Evolutionary conservation across 768 basidiomycete genomes (phyloP), one percentile per base, ranked within the genome.

Genomic region (Trametes punicea): DNA sequence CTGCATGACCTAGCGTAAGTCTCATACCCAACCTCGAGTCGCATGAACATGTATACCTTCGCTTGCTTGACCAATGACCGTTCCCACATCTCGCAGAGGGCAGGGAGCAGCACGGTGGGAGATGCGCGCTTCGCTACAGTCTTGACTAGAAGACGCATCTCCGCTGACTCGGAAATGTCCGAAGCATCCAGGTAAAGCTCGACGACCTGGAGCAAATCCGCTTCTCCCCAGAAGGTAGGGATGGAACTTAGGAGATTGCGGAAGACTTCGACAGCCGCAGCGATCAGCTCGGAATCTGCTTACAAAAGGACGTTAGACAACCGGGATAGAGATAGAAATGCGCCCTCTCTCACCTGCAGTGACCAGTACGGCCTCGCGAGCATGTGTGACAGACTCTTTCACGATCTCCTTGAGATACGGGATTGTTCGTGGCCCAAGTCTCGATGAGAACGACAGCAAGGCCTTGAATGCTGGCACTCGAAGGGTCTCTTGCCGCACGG

Each of bases 351-450:
- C 25, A 25, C 58, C 48, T 62, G 9, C 29, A 67, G 61, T 65
- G 5, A 20, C 23, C 8, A 41, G 3, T 3, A 33, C 18, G 1
- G 52, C 52, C 20, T 54, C 47, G 27, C 36, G 40, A 13, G 57
- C 53, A 46, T 27, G 51, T 34, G 46, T 21, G 10, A 84, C 72
- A 55, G 82, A 82, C 50, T 84, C 77, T 4, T 81, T 70, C 15
- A 89, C 79, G 42, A 95, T 81, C 13, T 83, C 78, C 49, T 82
- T 82, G 72, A 97, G 87, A 70, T 83, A 79, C 4, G 96, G 93
- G 46, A 99, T 93, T 46, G 93, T 77, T 0, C 96, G 85, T 10
- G 95, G 92, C 0, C 91, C 93, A 20, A 98, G 80, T 42, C 86
- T 84, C 18, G 76, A 68, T 88, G 82, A 75, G 54, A 93, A 75